Evolutionary conservation across 2,329 filamentous ascomycete genomes (phyloP).

Genomic region (Exophiala sideris): DNA sequence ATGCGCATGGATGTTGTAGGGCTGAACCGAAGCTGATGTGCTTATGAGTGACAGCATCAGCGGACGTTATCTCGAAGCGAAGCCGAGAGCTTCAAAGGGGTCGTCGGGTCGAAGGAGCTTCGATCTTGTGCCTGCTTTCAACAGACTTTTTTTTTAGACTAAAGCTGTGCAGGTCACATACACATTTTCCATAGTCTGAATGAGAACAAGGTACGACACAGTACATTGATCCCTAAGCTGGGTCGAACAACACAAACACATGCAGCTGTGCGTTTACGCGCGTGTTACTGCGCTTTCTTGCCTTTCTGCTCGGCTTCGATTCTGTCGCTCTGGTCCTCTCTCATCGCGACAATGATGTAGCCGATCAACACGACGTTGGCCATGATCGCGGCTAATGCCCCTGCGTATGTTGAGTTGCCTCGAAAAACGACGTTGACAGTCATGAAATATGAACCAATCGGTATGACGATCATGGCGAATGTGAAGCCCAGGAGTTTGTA

Average conservation of each 20-base stretch:
- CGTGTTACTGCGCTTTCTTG: conserved; percentile 42
- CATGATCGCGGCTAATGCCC: conserved; percentile 77
- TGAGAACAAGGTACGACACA: neutral
- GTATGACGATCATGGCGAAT: conserved; percentile 81
- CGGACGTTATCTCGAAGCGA: too few relatives aligned
- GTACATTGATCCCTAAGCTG: neutral
- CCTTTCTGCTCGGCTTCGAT: conserved; percentile 57
- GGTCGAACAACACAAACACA: neutral
- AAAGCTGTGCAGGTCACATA: conserved; percentile 10
- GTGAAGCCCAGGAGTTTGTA: conserved; percentile 88
- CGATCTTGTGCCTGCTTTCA: too few relatives aligned
- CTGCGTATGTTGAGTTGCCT: conserved; percentile 84
- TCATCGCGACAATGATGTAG: conserved; percentile 91
- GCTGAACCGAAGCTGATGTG: neutral
- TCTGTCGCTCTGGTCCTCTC: conserved; percentile 81
- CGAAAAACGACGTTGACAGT: conserved; percentile 73
- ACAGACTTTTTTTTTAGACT: neutral
- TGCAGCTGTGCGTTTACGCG: too few relatives aligned
- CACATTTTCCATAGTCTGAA: neutral
- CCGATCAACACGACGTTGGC: conserved; percentile 86
- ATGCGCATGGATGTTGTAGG: conserved; percentile 10
- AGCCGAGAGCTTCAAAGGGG: too few relatives aligned
- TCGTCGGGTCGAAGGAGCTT: too few relatives aligned
- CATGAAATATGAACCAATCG: conserved; percentile 84
- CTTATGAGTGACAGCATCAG: conserved; percentile 2